Evolutionary conservation across 352 stramenopile genomes (phyloP).

Genomic region (Thalassiosira sp.): DNA sequence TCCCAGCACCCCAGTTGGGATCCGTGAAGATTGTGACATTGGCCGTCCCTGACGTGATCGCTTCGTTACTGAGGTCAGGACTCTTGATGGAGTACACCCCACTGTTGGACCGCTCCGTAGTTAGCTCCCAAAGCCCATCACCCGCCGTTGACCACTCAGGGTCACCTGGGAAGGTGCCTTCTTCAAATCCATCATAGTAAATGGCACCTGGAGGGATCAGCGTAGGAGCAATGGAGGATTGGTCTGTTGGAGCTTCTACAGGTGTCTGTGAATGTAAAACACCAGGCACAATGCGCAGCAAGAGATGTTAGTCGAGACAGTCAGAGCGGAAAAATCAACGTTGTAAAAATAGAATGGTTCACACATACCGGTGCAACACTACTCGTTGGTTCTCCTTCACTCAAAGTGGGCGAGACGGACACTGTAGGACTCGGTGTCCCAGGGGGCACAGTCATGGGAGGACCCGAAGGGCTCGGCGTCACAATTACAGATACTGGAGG

Average conservation of each 20-base stretch:
- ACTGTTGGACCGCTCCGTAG: conserved; percentile 14
- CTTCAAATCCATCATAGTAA: conserved; percentile 44
- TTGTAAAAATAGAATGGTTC: too few relatives aligned
- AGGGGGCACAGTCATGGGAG: too few relatives aligned
- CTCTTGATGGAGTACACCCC: conserved; percentile 18
- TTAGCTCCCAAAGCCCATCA: conserved; percentile 12
- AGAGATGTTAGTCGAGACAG: too few relatives aligned
- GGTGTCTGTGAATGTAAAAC: background rate
- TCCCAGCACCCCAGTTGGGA: background rate
- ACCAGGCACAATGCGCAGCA: background rate
- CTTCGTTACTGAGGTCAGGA: background rate
- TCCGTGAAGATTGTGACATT: conserved; percentile 17
- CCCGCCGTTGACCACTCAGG: conserved; percentile 20
- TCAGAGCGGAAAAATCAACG: too few relatives aligned
- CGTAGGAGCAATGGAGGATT: background rate
- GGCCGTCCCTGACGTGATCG: background rate
- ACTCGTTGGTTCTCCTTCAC: too few relatives aligned
- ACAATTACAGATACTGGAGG: too few relatives aligned
- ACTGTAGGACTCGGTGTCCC: background rate
- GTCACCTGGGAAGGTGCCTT: conserved; percentile 26
- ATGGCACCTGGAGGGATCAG: conserved; percentile 4
- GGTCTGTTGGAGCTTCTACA: background rate
- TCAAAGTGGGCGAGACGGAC: background rate
- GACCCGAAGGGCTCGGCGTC: too few relatives aligned
- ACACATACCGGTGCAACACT: too few relatives aligned